A percentile compares a stretch with the other conserved stretches of the same genome.
phyloP scores from a whole-genome alignment of 1,284 basidiomycete genomes.

The Takashimella tepidaria region DNA sequence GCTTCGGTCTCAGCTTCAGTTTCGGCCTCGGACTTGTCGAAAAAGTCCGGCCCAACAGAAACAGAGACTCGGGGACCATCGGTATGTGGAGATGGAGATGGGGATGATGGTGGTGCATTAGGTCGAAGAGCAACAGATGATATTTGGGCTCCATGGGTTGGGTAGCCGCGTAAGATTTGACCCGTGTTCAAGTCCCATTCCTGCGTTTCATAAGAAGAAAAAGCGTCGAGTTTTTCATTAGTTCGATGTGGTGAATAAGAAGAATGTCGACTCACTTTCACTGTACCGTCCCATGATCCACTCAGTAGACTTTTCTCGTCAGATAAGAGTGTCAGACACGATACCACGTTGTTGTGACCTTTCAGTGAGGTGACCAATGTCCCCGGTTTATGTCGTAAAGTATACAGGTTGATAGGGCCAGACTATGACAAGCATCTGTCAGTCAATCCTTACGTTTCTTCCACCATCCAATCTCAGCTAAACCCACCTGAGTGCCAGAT shows the following conservation, averaged over 20 bases:
- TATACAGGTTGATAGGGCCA: slow-evolving; percentile 85
- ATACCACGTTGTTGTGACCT: slow-evolving; percentile 72
- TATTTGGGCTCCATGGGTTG: slow-evolving; percentile 79
- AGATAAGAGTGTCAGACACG: slow-evolving; percentile 71
- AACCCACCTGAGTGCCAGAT: slow-evolving; percentile 71
- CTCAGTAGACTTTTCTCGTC: slow-evolving; percentile 82
- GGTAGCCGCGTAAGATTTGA: slow-evolving; percentile 68
- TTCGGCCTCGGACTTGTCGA: slow-evolving; percentile 8
- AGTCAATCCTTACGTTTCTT: slow-evolving; percentile 2
- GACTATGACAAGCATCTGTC: too few species aligned
- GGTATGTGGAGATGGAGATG: slow-evolving; percentile 19
- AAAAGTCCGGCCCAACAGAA: slow-evolving; percentile 34
- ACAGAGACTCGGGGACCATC: slow-evolving; percentile 47
- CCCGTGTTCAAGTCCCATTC: slow-evolving; percentile 99
- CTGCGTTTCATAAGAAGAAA: slow-evolving; percentile 49
- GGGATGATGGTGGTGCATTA: slow-evolving; percentile 27
- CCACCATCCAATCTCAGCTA: slow-evolving; percentile 3
- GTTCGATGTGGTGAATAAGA: too few species aligned
- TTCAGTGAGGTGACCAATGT: slow-evolving; percentile 66
- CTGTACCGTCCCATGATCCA: slow-evolving; percentile 90
- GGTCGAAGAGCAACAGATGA: slow-evolving; percentile 77
- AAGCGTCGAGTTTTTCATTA: too few species aligned
- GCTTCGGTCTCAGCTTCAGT: background rate
- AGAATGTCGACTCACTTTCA: slow-evolving; percentile 65
- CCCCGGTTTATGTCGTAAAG: slow-evolving; percentile 87